A percentile compares a stretch with the other conserved stretches of the same genome.
phyloP scores from a whole-genome alignment of 179 eudicot genomes.

The Actinidia polygama region DNA sequence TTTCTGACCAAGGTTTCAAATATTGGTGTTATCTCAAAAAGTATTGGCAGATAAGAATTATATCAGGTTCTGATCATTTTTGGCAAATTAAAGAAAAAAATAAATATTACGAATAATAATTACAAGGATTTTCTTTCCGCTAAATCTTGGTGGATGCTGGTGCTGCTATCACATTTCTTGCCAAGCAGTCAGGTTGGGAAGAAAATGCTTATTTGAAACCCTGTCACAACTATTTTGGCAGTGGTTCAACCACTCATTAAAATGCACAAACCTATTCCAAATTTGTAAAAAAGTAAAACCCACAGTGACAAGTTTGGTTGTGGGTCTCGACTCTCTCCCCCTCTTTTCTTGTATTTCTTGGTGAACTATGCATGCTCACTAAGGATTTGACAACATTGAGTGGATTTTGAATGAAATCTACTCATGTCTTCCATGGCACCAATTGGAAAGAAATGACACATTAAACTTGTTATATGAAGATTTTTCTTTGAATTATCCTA shows the following conservation, averaged over 20 bases:
- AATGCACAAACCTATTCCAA: background rate
- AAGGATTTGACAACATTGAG: background rate
- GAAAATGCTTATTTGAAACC: background rate
- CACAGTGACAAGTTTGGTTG: background rate
- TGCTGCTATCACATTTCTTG: background rate
- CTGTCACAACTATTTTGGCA: background rate
- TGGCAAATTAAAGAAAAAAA: background rate
- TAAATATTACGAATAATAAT: background rate
- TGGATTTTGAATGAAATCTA: background rate
- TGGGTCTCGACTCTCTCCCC: too few species aligned
- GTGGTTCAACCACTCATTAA: background rate
- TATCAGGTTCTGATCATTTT: background rate
- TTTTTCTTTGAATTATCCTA: background rate
- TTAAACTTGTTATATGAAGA: background rate
- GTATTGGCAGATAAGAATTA: background rate
- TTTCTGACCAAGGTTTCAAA: background rate
- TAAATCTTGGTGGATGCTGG: slow-evolving; percentile 5
- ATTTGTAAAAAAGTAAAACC: background rate
- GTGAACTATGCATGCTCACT: too few species aligned
- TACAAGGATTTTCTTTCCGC: background rate
- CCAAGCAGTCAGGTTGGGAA: background rate
- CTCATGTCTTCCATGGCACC: background rate
- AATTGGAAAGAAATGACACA: background rate
- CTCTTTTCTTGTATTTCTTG: too few species aligned
- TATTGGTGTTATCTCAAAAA: background rate